phyloP scores from a whole-genome alignment of 768 basidiomycete genomes.

The Amanita molliuscula region DNA sequence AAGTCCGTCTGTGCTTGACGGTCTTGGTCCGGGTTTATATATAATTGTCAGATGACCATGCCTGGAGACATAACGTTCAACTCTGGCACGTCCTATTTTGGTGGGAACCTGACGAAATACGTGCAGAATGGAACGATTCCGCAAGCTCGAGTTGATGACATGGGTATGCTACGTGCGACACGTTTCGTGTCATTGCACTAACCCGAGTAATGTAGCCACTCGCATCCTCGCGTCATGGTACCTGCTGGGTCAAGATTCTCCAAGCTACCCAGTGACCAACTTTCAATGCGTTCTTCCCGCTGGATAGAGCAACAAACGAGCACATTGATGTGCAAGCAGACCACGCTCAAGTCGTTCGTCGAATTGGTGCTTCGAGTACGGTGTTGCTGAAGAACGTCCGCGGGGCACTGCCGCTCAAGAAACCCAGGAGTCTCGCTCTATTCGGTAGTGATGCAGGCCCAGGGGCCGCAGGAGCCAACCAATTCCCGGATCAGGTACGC shows the following conservation, averaged over 20 bases:
- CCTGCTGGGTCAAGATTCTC: slow-evolving; percentile 51
- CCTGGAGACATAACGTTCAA: slow-evolving; percentile 45
- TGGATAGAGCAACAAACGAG: slow-evolving; percentile 42
- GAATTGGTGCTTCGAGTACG: slow-evolving; percentile 65
- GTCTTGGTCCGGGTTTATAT: background rate
- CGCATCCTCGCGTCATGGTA: slow-evolving; percentile 72
- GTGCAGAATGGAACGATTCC: slow-evolving; percentile 69
- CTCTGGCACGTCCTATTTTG: slow-evolving; percentile 49
- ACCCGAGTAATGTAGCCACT: slow-evolving; percentile 32
- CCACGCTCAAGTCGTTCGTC: slow-evolving; percentile 55
- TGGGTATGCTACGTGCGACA: slow-evolving; percentile 31
- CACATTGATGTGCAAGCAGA: slow-evolving; percentile 62
- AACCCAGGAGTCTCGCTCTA: slow-evolving; percentile 47
- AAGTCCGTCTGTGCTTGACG: slow-evolving; percentile 12
- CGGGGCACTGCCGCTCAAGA: slow-evolving; percentile 46
- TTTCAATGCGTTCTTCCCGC: slow-evolving; percentile 61
- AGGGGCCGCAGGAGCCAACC: slow-evolving; percentile 57
- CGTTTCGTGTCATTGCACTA: background rate
- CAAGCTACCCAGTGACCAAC: slow-evolving; percentile 53
- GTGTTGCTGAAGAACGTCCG: slow-evolving; percentile 68
- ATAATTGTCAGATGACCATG: slow-evolving; percentile 51
- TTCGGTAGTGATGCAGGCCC: slow-evolving; percentile 62
- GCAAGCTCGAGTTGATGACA: slow-evolving; percentile 58
- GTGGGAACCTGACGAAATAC: slow-evolving; percentile 53
- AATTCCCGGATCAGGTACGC: slow-evolving; percentile 44